A percentile compares a stretch with the other conserved stretches of the same genome.
These are phyloP conservation scores for Chlamydomonas incerta DNA, from an alignment of 139 green algal genomes.

Conservation along the genomic window DNA sequence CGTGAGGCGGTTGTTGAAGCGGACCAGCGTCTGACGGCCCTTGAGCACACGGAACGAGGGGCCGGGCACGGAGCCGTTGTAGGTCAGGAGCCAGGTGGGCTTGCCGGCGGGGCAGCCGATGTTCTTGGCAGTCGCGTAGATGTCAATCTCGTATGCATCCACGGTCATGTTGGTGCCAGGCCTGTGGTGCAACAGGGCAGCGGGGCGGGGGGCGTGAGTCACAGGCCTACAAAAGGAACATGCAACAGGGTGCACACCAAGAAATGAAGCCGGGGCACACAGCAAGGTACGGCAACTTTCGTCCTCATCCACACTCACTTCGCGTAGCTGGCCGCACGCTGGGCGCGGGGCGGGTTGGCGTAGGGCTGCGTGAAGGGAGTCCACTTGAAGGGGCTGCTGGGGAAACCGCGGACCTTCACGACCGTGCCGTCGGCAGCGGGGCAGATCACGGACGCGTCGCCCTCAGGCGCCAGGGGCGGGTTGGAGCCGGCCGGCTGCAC, in stretches of 20 bases:
- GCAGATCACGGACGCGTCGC: no score
- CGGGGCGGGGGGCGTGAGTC: no score
- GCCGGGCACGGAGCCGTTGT: not conserved
- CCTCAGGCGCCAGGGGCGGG: no score
- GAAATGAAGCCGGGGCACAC: no score
- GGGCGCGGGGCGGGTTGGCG: not conserved
- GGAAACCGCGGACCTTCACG: slow-evolving; percentile 7
- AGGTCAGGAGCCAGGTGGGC: not conserved
- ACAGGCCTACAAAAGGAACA: no score
- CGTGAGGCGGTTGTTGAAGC: slow-evolving; percentile 24
- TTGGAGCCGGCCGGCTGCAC: no score
- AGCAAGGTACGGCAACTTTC: no score
- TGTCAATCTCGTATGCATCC: slow-evolving; percentile 29
- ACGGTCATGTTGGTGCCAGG: not conserved
- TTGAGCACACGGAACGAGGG: not conserved
- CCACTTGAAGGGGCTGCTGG: not conserved
- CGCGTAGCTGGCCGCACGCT: not conserved
- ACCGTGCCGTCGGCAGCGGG: not conserved
- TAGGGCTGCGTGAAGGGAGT: slow-evolving; percentile 1
- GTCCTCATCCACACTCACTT: not conserved
- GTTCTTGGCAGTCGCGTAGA: not conserved
- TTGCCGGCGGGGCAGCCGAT: not conserved
- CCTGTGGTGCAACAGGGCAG: no score
- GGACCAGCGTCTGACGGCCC: slow-evolving; percentile 15
- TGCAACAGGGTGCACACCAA: no score